Conservation (phyloP, 2,329 filamentous ascomycete genomes). For the Paracoccidioides brasiliensis region DNA sequence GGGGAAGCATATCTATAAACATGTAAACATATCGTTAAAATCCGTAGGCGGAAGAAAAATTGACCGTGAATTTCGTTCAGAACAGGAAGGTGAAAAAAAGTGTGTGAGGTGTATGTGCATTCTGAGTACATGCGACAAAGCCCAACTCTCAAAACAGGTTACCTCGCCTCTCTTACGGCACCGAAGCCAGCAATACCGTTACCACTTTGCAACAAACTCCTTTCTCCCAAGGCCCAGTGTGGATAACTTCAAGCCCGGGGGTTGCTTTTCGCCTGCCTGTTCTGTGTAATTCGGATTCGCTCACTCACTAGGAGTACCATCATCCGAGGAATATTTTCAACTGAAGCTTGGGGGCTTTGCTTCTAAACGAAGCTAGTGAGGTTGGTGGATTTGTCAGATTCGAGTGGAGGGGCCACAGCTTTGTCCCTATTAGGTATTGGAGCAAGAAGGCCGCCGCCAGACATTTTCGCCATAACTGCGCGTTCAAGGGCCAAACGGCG, state of each 20-base stretch:
- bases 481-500: not conserved
- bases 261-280: not conserved
- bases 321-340: not conserved
- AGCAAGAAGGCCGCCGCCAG: not conserved
- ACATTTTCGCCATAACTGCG: not conserved
- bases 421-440: not conserved
- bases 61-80: too few relatives aligned
- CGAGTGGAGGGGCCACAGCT: not conserved
- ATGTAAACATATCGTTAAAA: too few relatives aligned
- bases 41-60: too few relatives aligned
- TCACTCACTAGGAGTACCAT: not conserved
- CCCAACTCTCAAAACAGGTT: not conserved
- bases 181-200: not conserved
- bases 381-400: not conserved
- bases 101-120: not conserved
- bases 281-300: not conserved
- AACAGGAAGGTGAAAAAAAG: not conserved
- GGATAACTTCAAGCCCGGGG: not conserved
- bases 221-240: not conserved
- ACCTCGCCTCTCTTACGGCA: not conserved
- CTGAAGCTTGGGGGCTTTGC: not conserved
- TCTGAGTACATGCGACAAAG: not conserved
- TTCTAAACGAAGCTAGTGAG: not conserved
- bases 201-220: not conserved
- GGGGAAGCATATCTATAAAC: too few relatives aligned